phyloP scores from a whole-genome alignment of 306 rosid genomes.

The Lagenaria siceraria region DNA sequence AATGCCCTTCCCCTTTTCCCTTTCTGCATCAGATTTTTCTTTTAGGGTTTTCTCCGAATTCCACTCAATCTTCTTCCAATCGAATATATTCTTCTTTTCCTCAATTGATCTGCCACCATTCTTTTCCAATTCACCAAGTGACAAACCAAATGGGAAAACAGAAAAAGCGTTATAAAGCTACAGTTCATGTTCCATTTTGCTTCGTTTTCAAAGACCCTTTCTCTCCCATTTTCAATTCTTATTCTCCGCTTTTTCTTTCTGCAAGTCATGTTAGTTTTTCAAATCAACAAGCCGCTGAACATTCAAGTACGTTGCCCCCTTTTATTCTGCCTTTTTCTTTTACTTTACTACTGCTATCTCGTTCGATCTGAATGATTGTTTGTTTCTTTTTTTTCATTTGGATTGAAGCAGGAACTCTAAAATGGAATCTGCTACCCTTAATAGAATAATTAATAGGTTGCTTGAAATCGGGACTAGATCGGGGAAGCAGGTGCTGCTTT shows the following conservation, averaged over 20 bases:
- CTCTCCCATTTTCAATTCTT: not conserved
- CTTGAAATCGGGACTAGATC: conserved; percentile 53
- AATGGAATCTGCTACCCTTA: conserved; percentile 63
- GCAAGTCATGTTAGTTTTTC: conserved; percentile 12
- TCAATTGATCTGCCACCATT: conserved; percentile 16
- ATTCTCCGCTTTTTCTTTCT: not conserved
- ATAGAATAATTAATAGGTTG: conserved; percentile 50
- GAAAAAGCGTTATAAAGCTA: conserved; percentile 3
- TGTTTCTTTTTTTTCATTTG: not conserved
- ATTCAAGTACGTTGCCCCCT: conserved; percentile 13
- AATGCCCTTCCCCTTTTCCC: not conserved
- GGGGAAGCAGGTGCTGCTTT: conserved; percentile 61
- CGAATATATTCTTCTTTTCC: conserved; percentile 36
- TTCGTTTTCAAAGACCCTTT: not conserved
- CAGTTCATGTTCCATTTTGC: not conserved
- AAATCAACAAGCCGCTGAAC: conserved; percentile 1
- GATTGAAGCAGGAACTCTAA: not conserved
- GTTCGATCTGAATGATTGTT: not conserved
- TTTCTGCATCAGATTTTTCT: not conserved
- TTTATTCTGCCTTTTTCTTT: conserved; percentile 16
- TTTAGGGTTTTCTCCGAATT: conserved; percentile 1
- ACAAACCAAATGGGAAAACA: not conserved
- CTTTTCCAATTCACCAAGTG: conserved; percentile 14
- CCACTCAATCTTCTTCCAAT: conserved; percentile 12
- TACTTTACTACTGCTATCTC: conserved; percentile 3